Percentiles rank a stretch among this genome's conserved stretches.
These are phyloP conservation scores for Hypoxylon sp. DNA, from an alignment of 2,329 filamentous ascomycete genomes.

Conservation along the genomic window DNA sequence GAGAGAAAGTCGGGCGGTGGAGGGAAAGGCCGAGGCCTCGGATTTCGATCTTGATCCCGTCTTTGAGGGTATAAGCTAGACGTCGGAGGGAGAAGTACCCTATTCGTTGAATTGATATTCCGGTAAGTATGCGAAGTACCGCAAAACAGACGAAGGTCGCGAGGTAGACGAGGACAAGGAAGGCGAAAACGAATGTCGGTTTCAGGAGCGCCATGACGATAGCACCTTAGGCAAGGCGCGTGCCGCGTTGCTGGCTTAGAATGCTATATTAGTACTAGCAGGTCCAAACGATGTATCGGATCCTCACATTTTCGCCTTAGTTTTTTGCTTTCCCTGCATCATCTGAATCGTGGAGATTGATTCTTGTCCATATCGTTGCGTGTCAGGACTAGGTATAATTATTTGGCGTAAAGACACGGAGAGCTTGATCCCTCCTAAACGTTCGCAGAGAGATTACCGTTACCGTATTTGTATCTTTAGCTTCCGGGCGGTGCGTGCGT, in stretches of 20 bases:
- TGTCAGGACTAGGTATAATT: conserved; percentile 12
- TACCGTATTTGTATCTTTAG: neutral
- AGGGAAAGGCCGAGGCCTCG: conserved; percentile 86
- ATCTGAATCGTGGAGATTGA: conserved; percentile 33
- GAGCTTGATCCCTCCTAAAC: conserved; percentile 18
- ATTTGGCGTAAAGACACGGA: conserved; percentile 10
- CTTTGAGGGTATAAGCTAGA: conserved; percentile 86
- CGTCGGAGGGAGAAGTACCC: conserved; percentile 92
- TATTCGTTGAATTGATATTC: conserved; percentile 93
- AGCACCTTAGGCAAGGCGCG: conserved; percentile 42
- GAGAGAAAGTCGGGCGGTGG: conserved; percentile 94
- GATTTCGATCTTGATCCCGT: conserved; percentile 90
- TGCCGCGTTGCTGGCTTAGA: conserved; percentile 40
- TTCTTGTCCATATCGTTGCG: conserved; percentile 41
- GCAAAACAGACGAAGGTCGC: conserved; percentile 94
- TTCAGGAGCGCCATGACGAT: conserved; percentile 69
- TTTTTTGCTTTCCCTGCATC: conserved; percentile 40
- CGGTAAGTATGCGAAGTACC: conserved; percentile 88
- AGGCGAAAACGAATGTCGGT: conserved; percentile 85
- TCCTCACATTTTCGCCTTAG: conserved; percentile 38
- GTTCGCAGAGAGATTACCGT: conserved; percentile 5
- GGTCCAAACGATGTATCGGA: neutral
- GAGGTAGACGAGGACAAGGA: conserved; percentile 86
- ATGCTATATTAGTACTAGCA: conserved; percentile 11
- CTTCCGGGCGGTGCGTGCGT: conserved; percentile 4